Conservation (phyloP, 2,329 filamentous ascomycete species). For the Boeremia lycopersici region DNA sequence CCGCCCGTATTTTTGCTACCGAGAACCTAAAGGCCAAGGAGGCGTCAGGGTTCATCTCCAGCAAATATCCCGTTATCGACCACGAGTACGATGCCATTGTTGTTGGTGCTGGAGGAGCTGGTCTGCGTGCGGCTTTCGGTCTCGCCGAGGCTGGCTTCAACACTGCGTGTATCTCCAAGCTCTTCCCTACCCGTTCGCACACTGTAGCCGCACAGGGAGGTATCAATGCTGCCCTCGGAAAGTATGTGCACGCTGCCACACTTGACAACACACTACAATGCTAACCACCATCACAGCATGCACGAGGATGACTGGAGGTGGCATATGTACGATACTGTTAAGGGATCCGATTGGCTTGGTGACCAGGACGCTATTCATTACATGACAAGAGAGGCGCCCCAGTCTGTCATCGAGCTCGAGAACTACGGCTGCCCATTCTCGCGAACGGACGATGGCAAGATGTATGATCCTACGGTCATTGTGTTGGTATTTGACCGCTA, state of each 20-base stretch:
- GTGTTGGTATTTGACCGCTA: slow-evolving; percentile 1
- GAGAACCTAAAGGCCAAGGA: slow-evolving; percentile 90
- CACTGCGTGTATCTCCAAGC: slow-evolving; percentile 84
- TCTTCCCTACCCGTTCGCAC: slow-evolving; percentile 84
- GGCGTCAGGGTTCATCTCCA: slow-evolving; percentile 82
- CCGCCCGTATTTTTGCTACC: slow-evolving; percentile 84
- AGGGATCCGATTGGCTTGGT: slow-evolving; percentile 96
- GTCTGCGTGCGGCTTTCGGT: slow-evolving; percentile 82
- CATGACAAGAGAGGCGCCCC: slow-evolving; percentile 94
- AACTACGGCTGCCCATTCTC: slow-evolving; percentile 98
- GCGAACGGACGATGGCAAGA: slow-evolving; percentile 93
- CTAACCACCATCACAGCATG: slow-evolving; percentile 63
- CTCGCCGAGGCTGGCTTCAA: slow-evolving; percentile 88
- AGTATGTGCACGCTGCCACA: slow-evolving; percentile 51
- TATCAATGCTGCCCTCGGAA: slow-evolving; percentile 87
- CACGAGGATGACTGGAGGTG: slow-evolving; percentile 98
- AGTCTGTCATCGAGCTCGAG: slow-evolving; percentile 91
- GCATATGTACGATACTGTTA: slow-evolving; percentile 99
- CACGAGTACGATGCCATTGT: slow-evolving; percentile 99
- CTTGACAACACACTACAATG: neutral
- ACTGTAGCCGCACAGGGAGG: slow-evolving; percentile 79
- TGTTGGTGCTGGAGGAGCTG: slow-evolving; percentile 81
- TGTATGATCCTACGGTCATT: slow-evolving; percentile 57
- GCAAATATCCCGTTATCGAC: slow-evolving; percentile 96
- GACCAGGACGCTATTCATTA: slow-evolving; percentile 98